Evolutionary conservation across 2,329 filamentous ascomycete genomes (phyloP), one percentile per base, ranked within the genome.

Genomic region (Metarhizium sp.): DNA sequence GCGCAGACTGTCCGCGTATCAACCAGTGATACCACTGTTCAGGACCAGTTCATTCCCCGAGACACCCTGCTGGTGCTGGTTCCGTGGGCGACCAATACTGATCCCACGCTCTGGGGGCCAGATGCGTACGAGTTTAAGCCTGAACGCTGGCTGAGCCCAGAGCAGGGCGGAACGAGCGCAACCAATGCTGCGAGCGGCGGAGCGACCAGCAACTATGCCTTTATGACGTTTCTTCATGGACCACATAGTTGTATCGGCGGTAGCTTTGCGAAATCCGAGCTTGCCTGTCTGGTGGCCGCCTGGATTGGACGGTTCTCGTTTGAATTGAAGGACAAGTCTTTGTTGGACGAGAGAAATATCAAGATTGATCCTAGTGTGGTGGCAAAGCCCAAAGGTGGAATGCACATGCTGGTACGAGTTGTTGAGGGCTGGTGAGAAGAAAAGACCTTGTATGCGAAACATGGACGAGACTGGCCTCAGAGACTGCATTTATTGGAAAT

Each of bases 251-350:
- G 64, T 34, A 63, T 67, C 14, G 65, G 64, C 0, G 60, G 57
- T 64, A 66, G 77, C 2, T 95, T 95, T 71, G 87, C 91, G 0
- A 86, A 84, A 66, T 83, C 86, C 1, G 92, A 96, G 74, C 88
- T 95, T 69, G 90, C 89, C 8, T 92, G 87, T 65, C 71, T 96
- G 59, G 66, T 96, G 43, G 91, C 90, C 20, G 78, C 81, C 13
- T 83, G 87, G 77, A 79, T 92, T 3, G 90, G 90, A 1, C 78
- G 81, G 45, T 95, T 94, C 69, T 78, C 84, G 64, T 83, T 85
- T 65, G 72, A 72, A 59, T 64, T 84, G 52, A 67, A 70, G 59
- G 71, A 84, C 61, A 72, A 81, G 63, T 79, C 84, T 58, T 78
- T 85, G 66, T 71, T 84, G 66, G 84, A 87, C 63, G 82, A 90